Conservation (phyloP, 441 rosid species). For the Omphalea diandra region DNA sequence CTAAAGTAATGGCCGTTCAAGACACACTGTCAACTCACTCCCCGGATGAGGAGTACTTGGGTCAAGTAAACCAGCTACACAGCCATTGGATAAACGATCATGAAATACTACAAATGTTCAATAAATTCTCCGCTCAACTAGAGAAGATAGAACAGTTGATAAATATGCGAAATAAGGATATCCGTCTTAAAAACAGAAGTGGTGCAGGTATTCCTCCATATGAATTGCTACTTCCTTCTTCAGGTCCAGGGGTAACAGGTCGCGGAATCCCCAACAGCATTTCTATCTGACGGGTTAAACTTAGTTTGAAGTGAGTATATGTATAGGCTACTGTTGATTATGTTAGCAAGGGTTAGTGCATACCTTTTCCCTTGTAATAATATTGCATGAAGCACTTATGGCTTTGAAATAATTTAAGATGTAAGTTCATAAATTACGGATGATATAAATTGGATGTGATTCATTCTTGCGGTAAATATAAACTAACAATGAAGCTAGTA, state of each 20-base stretch:
- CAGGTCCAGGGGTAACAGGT: conserved; percentile 87
- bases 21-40: conserved; percentile 92
- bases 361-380: no score
- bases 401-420: not conserved
- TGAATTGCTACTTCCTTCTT: conserved; percentile 76
- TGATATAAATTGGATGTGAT: not conserved
- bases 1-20: conserved; percentile 96
- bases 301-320: conserved; percentile 4
- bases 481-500: not conserved
- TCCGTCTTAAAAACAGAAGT: conserved; percentile 56
- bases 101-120: conserved; percentile 46
- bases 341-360: not conserved
- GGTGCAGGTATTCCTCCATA: conserved; percentile 97
- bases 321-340: no score
- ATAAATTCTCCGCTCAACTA: conserved; percentile 51
- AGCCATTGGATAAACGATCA: conserved; percentile 71
- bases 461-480: not conserved
- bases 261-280: conserved; percentile 95
- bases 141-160: conserved; percentile 70
- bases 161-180: conserved; percentile 56
- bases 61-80: conserved; percentile 51
- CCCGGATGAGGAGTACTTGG: conserved; percentile 84
- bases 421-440: not conserved
- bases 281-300: conserved; percentile 50
- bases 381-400: not conserved